Conservation (phyloP, 371 early-diverging fungal species). For the Rhizopus microsporus region DNA sequence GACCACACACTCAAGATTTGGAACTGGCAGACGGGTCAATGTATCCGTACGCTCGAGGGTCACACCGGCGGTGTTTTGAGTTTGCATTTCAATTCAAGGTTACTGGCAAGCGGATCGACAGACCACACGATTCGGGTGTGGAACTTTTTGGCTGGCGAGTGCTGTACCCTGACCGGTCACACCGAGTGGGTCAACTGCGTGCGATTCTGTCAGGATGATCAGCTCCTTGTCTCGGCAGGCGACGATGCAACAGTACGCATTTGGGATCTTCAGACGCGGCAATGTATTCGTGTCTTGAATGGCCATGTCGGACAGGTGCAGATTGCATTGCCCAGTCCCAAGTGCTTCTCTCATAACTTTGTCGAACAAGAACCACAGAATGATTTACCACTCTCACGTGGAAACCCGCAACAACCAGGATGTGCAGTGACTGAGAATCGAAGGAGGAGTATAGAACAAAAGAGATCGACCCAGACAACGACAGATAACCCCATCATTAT, state of each 20-base stretch:
- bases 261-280: conserved; percentile 79
- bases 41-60: conserved; percentile 82
- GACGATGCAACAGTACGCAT: conserved; percentile 81
- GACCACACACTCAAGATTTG: conserved; percentile 95
- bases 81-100: conserved; percentile 82
- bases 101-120: conserved; percentile 82
- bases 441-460: neutral
- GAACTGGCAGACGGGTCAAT: conserved; percentile 91
- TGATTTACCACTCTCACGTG: neutral
- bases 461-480: neutral
- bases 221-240: conserved; percentile 74
- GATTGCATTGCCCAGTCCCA: conserved; percentile 49
- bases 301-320: conserved; percentile 88
- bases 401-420: neutral
- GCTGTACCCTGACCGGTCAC: conserved; percentile 82
- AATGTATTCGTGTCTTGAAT: conserved; percentile 67
- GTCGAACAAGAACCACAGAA: neutral
- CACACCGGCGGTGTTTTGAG: conserved; percentile 86
- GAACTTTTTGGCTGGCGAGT: conserved; percentile 83
- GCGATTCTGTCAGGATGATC: conserved; percentile 64
- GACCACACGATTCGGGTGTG: conserved; percentile 90
- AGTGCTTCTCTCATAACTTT: conserved; percentile 48
- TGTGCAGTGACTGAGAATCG: neutral
- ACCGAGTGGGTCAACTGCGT: conserved; percentile 88
- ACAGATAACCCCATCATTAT: conserved; percentile 64